Percentiles rank a stretch among this genome's conserved stretches.
phyloP scores from a whole-genome alignment of 192 early-diverging fungal genomes.

The Entrophospora sp. region DNA sequence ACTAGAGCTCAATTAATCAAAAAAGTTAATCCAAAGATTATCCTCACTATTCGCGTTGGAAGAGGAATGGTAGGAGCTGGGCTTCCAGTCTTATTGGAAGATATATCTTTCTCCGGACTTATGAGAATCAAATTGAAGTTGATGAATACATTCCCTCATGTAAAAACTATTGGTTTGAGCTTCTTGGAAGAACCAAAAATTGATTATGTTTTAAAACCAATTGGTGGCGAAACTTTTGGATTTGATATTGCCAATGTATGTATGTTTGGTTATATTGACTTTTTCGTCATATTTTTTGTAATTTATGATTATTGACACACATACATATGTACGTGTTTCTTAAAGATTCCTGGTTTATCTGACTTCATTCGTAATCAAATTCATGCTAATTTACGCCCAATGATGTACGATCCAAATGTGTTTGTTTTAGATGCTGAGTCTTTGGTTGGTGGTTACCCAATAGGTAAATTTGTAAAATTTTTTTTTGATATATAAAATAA shows the following conservation, averaged over 20 bases:
- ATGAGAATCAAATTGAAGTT: constrained; percentile 78
- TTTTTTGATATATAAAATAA: not conserved
- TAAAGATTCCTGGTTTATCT: constrained; percentile 71
- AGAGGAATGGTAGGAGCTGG: constrained; percentile 78
- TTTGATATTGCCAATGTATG: constrained; percentile 78
- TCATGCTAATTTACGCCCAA: constrained; percentile 62
- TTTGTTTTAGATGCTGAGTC: constrained; percentile 72
- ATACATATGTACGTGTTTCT: no score
- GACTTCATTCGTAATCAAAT: constrained; percentile 67
- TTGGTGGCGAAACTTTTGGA: constrained; percentile 76
- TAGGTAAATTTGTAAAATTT: constrained; percentile 30
- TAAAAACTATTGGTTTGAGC: constrained; percentile 72
- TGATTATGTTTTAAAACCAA: constrained; percentile 84
- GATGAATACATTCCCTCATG: constrained; percentile 77
- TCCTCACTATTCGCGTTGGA: constrained; percentile 75
- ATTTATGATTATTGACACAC: no score
- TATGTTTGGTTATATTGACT: no score
- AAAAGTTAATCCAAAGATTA: constrained; percentile 80
- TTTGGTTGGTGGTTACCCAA: constrained; percentile 59
- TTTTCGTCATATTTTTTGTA: no score
- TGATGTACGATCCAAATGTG: constrained; percentile 80
- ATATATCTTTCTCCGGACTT: constrained; percentile 73
- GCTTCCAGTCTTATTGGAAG: constrained; percentile 77
- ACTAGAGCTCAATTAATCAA: constrained; percentile 56
- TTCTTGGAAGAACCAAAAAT: constrained; percentile 81